These are phyloP conservation scores for Cinnamomum chago DNA, from an alignment of 164 flowering plant species.

Conservation along the genomic window DNA sequence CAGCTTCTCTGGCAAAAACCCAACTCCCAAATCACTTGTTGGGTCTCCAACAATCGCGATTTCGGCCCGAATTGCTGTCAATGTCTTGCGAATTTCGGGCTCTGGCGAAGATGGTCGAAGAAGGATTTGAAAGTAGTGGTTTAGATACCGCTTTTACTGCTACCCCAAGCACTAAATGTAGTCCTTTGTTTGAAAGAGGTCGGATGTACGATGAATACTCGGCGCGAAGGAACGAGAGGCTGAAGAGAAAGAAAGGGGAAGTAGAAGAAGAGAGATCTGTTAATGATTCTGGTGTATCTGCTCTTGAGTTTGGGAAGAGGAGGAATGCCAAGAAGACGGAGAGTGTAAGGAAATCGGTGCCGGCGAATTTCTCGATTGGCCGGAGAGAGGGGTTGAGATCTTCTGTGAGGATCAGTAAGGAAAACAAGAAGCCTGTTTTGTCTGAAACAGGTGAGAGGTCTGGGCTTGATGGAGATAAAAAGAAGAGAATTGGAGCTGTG, in stretches of 20 bases:
- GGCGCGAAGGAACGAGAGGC: conserved; percentile 78
- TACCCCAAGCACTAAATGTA: conserved; percentile 9
- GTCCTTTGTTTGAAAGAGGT: conserved; percentile 66
- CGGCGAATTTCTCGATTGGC: conserved; percentile 30
- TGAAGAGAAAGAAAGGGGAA: conserved; percentile 59
- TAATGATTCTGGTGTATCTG: conserved; percentile 41
- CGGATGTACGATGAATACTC: conserved; percentile 74
- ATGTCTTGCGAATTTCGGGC: conserved; percentile 59
- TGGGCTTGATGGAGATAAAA: conserved; percentile 16
- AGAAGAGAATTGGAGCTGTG: conserved; percentile 21
- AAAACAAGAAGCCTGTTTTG: conserved; percentile 52
- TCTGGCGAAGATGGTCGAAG: conserved; percentile 55
- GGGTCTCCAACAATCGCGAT: conserved; percentile 27
- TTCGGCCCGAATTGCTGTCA: conserved; percentile 51
- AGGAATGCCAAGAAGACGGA: conserved; percentile 48
- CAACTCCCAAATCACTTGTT: conserved; percentile 21
- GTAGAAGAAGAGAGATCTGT: conserved; percentile 23
- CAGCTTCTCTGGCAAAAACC: conserved; percentile 50
- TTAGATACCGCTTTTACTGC: background rate
- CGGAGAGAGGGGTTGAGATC: conserved; percentile 47
- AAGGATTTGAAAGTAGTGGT: conserved; percentile 34
- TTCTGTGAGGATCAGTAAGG: conserved; percentile 57
- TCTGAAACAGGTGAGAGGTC: conserved; percentile 19
- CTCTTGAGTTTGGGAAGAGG: conserved; percentile 51
- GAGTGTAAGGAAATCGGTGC: conserved; percentile 49